phyloP scores from a whole-genome alignment of 2,329 filamentous ascomycete species.

The Waltergamsia citrina region DNA sequence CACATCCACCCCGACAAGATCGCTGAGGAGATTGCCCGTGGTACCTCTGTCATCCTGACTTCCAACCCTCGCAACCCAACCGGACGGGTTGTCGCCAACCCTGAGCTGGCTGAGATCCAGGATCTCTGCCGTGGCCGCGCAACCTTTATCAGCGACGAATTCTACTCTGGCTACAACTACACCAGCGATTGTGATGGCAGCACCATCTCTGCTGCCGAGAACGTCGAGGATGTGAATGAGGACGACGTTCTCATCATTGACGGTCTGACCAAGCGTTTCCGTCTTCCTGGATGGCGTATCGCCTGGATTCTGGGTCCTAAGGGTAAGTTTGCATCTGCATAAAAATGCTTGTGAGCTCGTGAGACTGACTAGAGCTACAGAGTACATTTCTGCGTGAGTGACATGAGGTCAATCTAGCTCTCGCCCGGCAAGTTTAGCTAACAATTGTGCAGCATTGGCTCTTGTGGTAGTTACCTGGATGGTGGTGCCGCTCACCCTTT shows the following conservation, averaged over 20 bases:
- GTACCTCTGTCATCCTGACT: slow-evolving; percentile 81
- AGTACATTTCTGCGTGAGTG: slow-evolving; percentile 76
- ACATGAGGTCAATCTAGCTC: background rate
- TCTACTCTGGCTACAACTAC: slow-evolving; percentile 96
- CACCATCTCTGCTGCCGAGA: slow-evolving; percentile 82
- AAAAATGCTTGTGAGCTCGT: background rate
- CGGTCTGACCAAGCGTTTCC: slow-evolving; percentile 92
- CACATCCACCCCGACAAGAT: slow-evolving; percentile 89
- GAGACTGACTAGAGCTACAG: slow-evolving; percentile 22
- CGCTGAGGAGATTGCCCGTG: slow-evolving; percentile 79
- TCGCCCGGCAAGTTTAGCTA: slow-evolving; percentile 5
- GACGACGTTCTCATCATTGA: slow-evolving; percentile 93
- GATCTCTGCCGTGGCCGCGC: slow-evolving; percentile 85
- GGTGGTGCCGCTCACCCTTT: slow-evolving; percentile 92
- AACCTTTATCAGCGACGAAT: slow-evolving; percentile 91
- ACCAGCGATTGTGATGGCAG: slow-evolving; percentile 82
- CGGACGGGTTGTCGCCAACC: slow-evolving; percentile 75
- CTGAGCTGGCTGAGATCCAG: slow-evolving; percentile 82
- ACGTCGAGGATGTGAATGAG: slow-evolving; percentile 80
- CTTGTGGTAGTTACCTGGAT: slow-evolving; percentile 88
- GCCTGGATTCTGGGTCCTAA: slow-evolving; percentile 95
- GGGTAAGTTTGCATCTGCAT: slow-evolving; percentile 20
- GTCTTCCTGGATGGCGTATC: slow-evolving; percentile 90
- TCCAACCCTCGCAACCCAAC: slow-evolving; percentile 95
- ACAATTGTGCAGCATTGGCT: slow-evolving; percentile 53